These are phyloP conservation scores for Exsudoporus frostii DNA, from an alignment of 768 basidiomycete species.

Conservation along the genomic window DNA sequence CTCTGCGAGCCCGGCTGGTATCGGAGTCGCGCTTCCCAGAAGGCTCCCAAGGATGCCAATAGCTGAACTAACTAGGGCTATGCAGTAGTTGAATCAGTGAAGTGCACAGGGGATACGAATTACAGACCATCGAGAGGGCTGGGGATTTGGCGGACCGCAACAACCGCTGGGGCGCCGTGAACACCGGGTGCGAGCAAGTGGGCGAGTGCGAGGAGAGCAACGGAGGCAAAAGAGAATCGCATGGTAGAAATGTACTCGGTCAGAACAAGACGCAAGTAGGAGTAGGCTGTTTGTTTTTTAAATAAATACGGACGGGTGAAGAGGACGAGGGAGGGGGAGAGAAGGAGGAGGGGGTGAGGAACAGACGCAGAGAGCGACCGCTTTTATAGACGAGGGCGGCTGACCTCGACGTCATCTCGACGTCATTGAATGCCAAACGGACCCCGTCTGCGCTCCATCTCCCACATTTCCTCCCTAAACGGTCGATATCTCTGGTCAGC, in stretches of 20 bases:
- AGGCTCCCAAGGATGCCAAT: fast-evolving
- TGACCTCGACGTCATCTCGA: constrained; percentile 10
- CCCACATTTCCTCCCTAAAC: constrained; percentile 52
- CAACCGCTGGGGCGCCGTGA: constrained; percentile 14
- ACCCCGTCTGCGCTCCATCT: constrained; percentile 50
- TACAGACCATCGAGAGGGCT: not conserved
- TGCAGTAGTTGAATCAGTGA: not conserved
- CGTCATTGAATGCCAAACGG: constrained; percentile 25
- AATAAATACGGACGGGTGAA: constrained; percentile 4
- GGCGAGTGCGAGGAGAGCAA: constrained; percentile 19
- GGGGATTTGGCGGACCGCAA: not conserved
- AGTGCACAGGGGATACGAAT: not conserved
- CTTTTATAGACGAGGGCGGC: constrained; percentile 19
- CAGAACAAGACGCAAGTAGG: constrained; percentile 16
- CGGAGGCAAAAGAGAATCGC: constrained; percentile 20
- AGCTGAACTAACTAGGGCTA: not conserved
- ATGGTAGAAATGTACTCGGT: constrained; percentile 26
- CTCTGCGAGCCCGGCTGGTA: not conserved
- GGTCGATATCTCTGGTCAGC: constrained; percentile 32
- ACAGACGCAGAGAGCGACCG: not conserved
- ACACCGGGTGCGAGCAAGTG: constrained; percentile 14
- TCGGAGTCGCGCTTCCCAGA: not conserved
- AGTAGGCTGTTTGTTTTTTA: constrained; percentile 20
- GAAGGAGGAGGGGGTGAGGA: constrained; percentile 13
- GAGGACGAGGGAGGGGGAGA: constrained; percentile 4